These are phyloP conservation scores for Candida sp. DNA, from an alignment of 1,139 yeast species.

Conservation along the genomic window DNA sequence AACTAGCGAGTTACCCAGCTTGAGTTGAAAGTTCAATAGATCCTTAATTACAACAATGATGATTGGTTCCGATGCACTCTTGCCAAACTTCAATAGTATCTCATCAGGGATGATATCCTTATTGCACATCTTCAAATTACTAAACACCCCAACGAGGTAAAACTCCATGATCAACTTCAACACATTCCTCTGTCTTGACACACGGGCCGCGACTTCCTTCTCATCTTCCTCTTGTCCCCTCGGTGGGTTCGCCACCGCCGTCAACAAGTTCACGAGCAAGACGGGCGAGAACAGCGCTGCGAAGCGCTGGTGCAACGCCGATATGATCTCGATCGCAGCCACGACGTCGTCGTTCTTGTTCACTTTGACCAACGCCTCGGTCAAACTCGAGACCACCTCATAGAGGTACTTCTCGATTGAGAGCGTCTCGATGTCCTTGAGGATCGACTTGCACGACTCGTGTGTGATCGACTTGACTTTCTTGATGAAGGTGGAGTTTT, in stretches of 20 bases:
- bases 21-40: conserved; percentile 51
- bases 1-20: conserved; percentile 49
- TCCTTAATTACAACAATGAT: conserved; percentile 57
- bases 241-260: conserved; percentile 45
- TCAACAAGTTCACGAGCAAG: conserved; percentile 52
- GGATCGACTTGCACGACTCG: conserved; percentile 39
- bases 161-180: conserved; percentile 66
- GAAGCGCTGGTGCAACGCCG: conserved; percentile 83
- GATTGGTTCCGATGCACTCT: conserved; percentile 36
- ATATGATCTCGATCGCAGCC: conserved; percentile 70
- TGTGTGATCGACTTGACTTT: conserved; percentile 61
- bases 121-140: conserved; percentile 39
- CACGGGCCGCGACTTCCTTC: conserved; percentile 48
- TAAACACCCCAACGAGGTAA: conserved; percentile 61
- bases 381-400: conserved; percentile 67
- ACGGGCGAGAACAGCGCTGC: conserved; percentile 53
- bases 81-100: conserved; percentile 21
- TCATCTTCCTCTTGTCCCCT: conserved; percentile 27
- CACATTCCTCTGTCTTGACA: conserved; percentile 51
- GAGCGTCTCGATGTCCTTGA: conserved; percentile 65
- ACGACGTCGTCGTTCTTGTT: conserved; percentile 60
- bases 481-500: conserved; percentile 82
- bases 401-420: conserved; percentile 79
- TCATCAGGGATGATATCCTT: conserved; percentile 28
- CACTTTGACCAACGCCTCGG: conserved; percentile 65